These are phyloP conservation scores for Fraxinus floribunda DNA, from an alignment of 305 asterid genomes.

Conservation along the genomic window DNA sequence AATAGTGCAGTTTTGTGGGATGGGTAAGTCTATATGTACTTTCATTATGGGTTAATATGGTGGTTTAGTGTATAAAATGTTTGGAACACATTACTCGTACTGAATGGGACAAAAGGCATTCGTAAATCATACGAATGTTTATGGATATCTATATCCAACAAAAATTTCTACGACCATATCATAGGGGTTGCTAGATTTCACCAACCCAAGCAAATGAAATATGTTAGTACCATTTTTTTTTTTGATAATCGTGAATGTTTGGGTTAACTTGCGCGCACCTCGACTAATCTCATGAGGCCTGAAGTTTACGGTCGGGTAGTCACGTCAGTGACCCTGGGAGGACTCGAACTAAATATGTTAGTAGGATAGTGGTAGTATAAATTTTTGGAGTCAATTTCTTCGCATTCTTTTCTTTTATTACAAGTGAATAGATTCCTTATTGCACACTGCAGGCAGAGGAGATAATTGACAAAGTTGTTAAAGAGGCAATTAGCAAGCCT, in stretches of 20 bases:
- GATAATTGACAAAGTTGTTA: slow-evolving; percentile 42
- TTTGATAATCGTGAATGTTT: too few species aligned
- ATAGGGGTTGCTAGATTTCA: background rate
- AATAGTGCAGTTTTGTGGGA: too few species aligned
- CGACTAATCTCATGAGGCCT: too few species aligned
- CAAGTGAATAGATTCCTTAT: background rate
- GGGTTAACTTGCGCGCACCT: too few species aligned
- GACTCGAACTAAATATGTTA: too few species aligned
- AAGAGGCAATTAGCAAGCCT: slow-evolving; percentile 51
- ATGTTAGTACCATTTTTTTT: too few species aligned
- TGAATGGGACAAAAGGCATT: background rate
- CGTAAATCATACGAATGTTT: background rate
- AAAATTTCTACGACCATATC: too few species aligned
- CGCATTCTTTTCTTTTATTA: background rate
- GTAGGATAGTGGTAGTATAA: background rate
- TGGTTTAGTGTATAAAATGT: background rate
- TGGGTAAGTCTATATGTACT: too few species aligned
- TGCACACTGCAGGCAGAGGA: slow-evolving; percentile 41
- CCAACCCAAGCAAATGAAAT: background rate
- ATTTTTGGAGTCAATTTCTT: background rate
- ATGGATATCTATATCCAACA: background rate
- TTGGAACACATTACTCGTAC: background rate
- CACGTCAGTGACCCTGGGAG: too few species aligned
- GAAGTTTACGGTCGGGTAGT: too few species aligned
- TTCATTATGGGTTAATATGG: background rate